These are phyloP conservation scores for Claviceps sp. DNA, from an alignment of 2,329 filamentous ascomycete genomes.

Conservation along the genomic window DNA sequence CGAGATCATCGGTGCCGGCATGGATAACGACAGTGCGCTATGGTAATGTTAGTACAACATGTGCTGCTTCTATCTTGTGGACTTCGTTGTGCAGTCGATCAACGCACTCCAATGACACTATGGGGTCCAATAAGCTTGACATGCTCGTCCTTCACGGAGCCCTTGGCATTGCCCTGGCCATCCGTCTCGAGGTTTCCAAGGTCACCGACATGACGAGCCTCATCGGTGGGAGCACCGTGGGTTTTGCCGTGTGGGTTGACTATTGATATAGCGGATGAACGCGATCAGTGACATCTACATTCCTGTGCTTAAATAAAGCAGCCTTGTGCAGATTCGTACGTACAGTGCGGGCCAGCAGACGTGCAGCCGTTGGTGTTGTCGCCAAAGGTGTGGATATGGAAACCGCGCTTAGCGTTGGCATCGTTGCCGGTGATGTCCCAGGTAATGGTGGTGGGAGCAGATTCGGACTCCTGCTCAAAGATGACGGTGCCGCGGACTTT, in stretches of 20 bases:
- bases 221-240: conserved; percentile 77
- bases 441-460: conserved; percentile 67
- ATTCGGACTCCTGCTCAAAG: conserved; percentile 87
- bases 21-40: conserved; percentile 92
- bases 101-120: conserved; percentile 78
- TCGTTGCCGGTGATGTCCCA: conserved; percentile 92
- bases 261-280: conserved; percentile 21
- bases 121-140: conserved; percentile 94
- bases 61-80: too few relatives aligned
- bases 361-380: conserved; percentile 99
- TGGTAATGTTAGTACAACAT: conserved; percentile 1
- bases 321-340: conserved; percentile 22
- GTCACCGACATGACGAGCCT: conserved; percentile 87
- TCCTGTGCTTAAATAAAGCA: conserved; percentile 5
- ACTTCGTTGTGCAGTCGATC: background rate
- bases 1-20: conserved; percentile 90
- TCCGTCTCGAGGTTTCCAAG: conserved; percentile 96
- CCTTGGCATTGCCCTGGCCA: conserved; percentile 78
- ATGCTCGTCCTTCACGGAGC: conserved; percentile 63
- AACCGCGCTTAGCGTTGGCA: conserved; percentile 88
- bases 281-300: background rate
- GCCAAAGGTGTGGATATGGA: conserved; percentile 98
- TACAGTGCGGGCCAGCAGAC: conserved; percentile 93
- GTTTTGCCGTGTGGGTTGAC: conserved; percentile 93
- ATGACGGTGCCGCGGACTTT: conserved; percentile 86